Evolutionary conservation across 352 stramenopile genomes (phyloP).

Genomic region (Phytophthora boehmeriae): DNA sequence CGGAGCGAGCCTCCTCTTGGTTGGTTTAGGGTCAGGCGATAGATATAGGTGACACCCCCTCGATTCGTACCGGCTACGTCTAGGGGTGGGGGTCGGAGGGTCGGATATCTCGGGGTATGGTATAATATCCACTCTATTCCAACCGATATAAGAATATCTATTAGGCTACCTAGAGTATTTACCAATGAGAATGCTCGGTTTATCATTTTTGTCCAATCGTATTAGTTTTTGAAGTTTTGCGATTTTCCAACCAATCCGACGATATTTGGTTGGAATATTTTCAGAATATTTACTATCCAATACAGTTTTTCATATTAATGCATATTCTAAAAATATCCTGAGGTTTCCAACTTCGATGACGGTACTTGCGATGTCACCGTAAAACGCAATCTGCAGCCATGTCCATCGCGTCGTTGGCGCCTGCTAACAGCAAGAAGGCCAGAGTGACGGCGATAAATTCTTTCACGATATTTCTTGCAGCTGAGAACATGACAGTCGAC

Average conservation of each 20-base stretch:
- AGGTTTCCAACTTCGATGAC: conserved; percentile 10
- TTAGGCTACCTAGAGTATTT: not conserved
- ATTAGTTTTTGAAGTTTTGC: not conserved
- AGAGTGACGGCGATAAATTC: not conserved
- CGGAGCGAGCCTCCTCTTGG: no score
- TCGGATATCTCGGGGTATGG: no score
- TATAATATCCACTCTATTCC: not conserved
- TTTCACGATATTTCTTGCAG: conserved; percentile 5
- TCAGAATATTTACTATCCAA: conserved; percentile 1
- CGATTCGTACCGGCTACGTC: no score
- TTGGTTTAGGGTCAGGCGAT: no score
- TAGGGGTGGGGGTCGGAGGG: no score
- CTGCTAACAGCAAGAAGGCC: not conserved
- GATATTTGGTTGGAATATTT: conserved; percentile 7
- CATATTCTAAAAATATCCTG: conserved; percentile 15
- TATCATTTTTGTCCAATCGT: conserved; percentile 7
- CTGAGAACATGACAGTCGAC: conserved; percentile 1
- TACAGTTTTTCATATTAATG: conserved; percentile 2
- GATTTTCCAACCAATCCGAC: conserved; percentile 3
- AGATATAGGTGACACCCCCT: no score
- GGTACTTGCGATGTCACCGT: not conserved
- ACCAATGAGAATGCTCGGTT: not conserved
- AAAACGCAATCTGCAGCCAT: not conserved
- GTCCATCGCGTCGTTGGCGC: conserved; percentile 1
- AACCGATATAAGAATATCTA: not conserved